Evolutionary conservation across 2,329 filamentous ascomycete genomes (phyloP).

Genomic region (Colletotrichum liaoningense): DNA sequence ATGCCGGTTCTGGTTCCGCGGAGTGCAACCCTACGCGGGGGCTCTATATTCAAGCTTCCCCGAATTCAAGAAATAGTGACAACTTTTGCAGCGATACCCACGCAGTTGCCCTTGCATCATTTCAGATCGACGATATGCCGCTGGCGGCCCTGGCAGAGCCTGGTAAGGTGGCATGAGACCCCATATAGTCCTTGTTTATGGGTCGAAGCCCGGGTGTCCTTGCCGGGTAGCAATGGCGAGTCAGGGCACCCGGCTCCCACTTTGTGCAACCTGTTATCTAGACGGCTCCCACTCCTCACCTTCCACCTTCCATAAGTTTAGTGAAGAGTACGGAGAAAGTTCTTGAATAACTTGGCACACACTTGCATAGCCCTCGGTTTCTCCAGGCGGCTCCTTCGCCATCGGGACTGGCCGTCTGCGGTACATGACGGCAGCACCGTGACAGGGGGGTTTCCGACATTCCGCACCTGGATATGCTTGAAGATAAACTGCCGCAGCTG

Average conservation of each 20-base stretch:
- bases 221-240: background rate
- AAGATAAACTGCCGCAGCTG: background rate
- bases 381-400: background rate
- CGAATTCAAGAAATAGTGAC: background rate
- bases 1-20: background rate
- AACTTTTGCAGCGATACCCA: background rate
- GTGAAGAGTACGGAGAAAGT: background rate
- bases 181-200: background rate
- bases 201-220: background rate
- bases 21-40: conserved; percentile 4
- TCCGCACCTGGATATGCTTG: background rate
- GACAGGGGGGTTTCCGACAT: background rate
- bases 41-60: background rate
- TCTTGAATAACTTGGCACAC: background rate
- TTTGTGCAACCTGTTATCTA: background rate
- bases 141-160: background rate
- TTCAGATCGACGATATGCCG: background rate
- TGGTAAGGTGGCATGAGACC: background rate
- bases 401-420: background rate
- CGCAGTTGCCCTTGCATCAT: background rate
- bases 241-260: background rate
- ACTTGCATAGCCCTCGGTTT: background rate
- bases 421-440: background rate
- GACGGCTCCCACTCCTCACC: background rate
- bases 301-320: background rate